These are phyloP conservation scores for Gentiana straminea DNA, from an alignment of 257 asterid species.

Conservation along the genomic window DNA sequence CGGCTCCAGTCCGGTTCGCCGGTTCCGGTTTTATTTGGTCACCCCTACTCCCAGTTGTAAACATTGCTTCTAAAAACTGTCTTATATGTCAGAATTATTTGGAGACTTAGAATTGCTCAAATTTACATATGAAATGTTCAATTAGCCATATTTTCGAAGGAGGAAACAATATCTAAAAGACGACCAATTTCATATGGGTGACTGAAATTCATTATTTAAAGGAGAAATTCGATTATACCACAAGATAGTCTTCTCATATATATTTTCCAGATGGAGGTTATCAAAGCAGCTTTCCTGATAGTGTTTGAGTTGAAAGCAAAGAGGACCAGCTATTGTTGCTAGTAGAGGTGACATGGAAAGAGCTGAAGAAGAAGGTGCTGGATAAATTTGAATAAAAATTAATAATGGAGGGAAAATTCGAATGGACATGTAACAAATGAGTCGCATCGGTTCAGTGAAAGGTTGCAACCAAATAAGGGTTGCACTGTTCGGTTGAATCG, in stretches of 20 bases:
- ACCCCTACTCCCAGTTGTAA: slow-evolving; percentile 5
- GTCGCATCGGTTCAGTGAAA: too few relatives aligned
- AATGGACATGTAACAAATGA: too few relatives aligned
- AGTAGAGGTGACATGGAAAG: slow-evolving; percentile 10
- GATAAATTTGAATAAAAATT: too few relatives aligned
- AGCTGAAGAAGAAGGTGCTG: slow-evolving; percentile 13
- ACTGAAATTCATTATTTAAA: too few relatives aligned
- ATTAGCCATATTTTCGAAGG: slow-evolving; percentile 50
- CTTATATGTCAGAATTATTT: slow-evolving; percentile 62
- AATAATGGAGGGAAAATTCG: too few relatives aligned
- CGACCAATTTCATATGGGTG: too few relatives aligned
- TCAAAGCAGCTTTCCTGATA: slow-evolving; percentile 45
- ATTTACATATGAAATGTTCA: slow-evolving; percentile 66
- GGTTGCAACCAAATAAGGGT: too few relatives aligned
- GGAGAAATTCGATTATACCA: slow-evolving; percentile 44
- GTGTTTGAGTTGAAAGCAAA: slow-evolving; percentile 27
- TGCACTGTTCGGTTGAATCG: too few relatives aligned
- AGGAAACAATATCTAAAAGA: too few relatives aligned
- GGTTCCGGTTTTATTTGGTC: too few relatives aligned
- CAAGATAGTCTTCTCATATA: slow-evolving; percentile 84
- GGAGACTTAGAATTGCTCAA: slow-evolving; percentile 55
- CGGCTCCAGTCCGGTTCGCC: too few relatives aligned
- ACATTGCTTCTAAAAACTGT: slow-evolving; percentile 74
- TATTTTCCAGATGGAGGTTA: slow-evolving; percentile 57
- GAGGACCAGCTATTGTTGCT: slow-evolving; percentile 16